phyloP scores from a whole-genome alignment of 2,329 filamentous ascomycete genomes.

The Mollisia scopiformis region DNA sequence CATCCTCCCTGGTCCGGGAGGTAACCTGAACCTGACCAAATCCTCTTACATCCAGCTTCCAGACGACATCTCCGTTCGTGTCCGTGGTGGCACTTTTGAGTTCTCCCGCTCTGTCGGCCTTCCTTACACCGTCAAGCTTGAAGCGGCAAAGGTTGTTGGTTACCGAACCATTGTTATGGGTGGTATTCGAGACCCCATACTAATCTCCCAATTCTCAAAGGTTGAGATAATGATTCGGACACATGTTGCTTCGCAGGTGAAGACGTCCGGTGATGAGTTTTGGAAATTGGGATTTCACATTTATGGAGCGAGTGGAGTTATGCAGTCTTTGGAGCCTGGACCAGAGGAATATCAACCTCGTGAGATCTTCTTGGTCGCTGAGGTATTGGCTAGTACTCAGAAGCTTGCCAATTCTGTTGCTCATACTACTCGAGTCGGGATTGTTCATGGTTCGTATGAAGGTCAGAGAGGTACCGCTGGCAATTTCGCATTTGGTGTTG shows the following conservation, averaged over 20 bases:
- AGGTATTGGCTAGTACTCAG: constrained; percentile 49
- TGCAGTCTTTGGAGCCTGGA: not conserved
- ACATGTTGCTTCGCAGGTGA: not conserved
- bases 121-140: constrained; percentile 52
- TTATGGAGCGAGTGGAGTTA: constrained; percentile 40
- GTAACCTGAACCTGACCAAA: constrained; percentile 44
- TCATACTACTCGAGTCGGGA: constrained; percentile 42
- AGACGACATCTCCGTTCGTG: constrained; percentile 43
- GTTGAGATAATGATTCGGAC: constrained; percentile 37
- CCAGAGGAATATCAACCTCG: constrained; percentile 26
- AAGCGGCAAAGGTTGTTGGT: constrained; percentile 47
- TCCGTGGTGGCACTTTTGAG: constrained; percentile 44
- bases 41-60: constrained; percentile 47
- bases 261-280: not conserved
- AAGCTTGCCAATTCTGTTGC: constrained; percentile 47
- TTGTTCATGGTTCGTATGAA: constrained; percentile 16
- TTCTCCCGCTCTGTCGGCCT: constrained; percentile 28
- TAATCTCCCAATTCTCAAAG: constrained; percentile 45
- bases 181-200: constrained; percentile 48
- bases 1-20: constrained; percentile 52
- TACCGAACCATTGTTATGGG: constrained; percentile 51
- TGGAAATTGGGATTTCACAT: constrained; percentile 46
- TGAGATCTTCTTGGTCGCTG: constrained; percentile 51
- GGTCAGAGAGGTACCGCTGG: constrained; percentile 39
- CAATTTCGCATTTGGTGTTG: constrained; percentile 51